A percentile compares a stretch with the other conserved stretches of the same genome.
Evolutionary conservation across 2,329 filamentous ascomycete genomes (phyloP).

Genomic region (Massarina eburnea): DNA sequence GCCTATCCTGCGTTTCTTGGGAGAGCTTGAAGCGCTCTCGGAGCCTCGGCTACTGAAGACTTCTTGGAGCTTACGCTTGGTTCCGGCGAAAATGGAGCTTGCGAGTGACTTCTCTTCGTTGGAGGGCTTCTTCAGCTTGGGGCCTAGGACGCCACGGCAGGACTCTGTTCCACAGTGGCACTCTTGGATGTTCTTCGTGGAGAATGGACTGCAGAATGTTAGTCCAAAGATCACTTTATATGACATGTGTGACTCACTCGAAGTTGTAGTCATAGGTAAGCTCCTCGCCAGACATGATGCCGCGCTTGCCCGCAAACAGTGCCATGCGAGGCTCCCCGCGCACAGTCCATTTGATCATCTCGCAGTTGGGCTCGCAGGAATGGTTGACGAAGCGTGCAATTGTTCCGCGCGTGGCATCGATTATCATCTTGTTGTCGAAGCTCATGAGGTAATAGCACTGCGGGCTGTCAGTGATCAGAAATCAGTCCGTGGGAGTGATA

Average conservation of each 20-base stretch:
- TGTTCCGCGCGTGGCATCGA: constrained; percentile 92
- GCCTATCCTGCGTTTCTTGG: constrained; percentile 35
- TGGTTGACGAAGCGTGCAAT: constrained; percentile 99
- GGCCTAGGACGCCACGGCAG: constrained; percentile 64
- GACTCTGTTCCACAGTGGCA: constrained; percentile 63
- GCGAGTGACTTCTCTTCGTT: constrained; percentile 33
- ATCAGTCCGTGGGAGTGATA: background rate
- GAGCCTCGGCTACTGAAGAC: constrained; percentile 23
- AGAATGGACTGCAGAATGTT: constrained; percentile 39
- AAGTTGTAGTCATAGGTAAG: constrained; percentile 91
- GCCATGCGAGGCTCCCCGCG: constrained; percentile 93
- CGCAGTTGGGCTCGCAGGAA: constrained; percentile 92
- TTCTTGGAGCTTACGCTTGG: constrained; percentile 40
- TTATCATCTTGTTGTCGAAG: constrained; percentile 97
- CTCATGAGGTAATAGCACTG: constrained; percentile 99
- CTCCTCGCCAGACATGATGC: constrained; percentile 93
- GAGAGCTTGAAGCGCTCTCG: constrained; percentile 26
- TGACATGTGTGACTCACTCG: constrained; percentile 51
- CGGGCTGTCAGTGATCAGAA: constrained; percentile 17
- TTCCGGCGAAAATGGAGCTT: constrained; percentile 31
- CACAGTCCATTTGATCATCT: constrained; percentile 98
- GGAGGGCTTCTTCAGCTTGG: constrained; percentile 53
- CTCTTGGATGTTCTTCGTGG: constrained; percentile 63
- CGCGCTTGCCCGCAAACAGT: constrained; percentile 85
- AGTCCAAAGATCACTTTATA: background rate